Percentiles rank a stretch among this genome's conserved stretches.
Evolutionary conservation across 139 green algal genomes (phyloP).

Genomic region (Tetradesmus obliquus): DNA sequence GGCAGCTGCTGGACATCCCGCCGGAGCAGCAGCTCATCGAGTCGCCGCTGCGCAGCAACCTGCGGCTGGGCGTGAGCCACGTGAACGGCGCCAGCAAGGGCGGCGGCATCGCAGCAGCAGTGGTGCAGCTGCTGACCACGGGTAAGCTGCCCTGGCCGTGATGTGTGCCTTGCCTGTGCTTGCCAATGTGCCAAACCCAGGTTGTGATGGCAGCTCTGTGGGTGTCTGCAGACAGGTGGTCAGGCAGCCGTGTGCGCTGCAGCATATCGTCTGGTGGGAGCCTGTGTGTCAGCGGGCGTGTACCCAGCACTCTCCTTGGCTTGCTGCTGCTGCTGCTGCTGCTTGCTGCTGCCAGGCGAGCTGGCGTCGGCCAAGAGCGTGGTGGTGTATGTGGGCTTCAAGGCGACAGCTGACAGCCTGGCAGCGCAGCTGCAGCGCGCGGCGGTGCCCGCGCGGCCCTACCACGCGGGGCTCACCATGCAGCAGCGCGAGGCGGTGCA

Average conservation of each 20-base stretch:
- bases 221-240: background rate
- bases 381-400: slow-evolving; percentile 82
- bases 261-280: too few relatives aligned
- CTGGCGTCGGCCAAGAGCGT: slow-evolving; percentile 55
- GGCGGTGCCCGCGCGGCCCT: slow-evolving; percentile 68
- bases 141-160: background rate
- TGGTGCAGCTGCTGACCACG: slow-evolving; percentile 33
- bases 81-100: slow-evolving; percentile 13
- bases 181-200: background rate
- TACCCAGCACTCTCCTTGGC: background rate
- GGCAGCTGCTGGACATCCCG: slow-evolving; percentile 72
- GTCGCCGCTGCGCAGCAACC: slow-evolving; percentile 74
- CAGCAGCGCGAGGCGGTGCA: slow-evolving; percentile 51
- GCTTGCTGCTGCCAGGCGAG: slow-evolving; percentile 27
- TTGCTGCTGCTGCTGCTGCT: background rate
- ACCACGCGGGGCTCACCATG: slow-evolving; percentile 76
- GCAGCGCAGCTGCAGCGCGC: slow-evolving; percentile 63
- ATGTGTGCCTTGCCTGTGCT: background rate
- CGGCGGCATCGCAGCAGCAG: background rate
- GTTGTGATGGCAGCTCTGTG: background rate
- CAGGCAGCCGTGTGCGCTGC: background rate
- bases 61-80: slow-evolving; percentile 76
- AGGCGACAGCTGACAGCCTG: slow-evolving; percentile 70
- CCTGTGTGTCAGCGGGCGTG: background rate
- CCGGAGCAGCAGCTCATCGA: slow-evolving; percentile 66